These are phyloP conservation scores for Biscutella laevigata DNA, from an alignment of 441 rosid genomes.

Conservation along the genomic window DNA sequence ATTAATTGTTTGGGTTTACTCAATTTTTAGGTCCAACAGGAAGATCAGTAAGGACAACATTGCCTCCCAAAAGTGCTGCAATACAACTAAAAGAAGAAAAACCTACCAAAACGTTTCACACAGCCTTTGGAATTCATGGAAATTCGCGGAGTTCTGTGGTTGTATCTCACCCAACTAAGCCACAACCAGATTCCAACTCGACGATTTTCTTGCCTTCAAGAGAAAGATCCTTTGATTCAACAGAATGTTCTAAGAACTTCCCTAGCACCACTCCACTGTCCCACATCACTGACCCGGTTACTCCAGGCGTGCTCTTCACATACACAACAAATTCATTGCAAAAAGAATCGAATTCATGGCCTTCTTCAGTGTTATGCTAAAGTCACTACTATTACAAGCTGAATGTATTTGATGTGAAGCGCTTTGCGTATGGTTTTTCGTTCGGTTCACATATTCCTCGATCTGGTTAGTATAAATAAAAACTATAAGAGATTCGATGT, in stretches of 20 bases:
- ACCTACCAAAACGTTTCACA: conserved; percentile 1
- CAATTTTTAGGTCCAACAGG: too few species aligned
- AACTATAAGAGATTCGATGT: too few species aligned
- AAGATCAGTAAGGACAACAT: conserved; percentile 73
- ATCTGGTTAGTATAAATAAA: too few species aligned
- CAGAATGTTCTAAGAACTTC: conserved; percentile 86
- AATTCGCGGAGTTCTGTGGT: neutral
- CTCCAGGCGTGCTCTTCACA: conserved; percentile 63
- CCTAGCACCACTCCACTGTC: conserved; percentile 83
- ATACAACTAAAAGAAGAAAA: conserved; percentile 62
- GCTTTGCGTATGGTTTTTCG: too few species aligned
- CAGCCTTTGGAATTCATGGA: neutral
- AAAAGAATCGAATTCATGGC: neutral
- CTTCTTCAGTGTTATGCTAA: neutral
- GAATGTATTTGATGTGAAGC: too few species aligned
- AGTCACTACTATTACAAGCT: neutral
- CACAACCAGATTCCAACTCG: conserved; percentile 91
- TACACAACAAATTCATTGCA: neutral
- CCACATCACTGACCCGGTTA: conserved; percentile 94
- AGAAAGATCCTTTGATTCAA: conserved; percentile 53
- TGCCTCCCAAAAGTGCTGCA: conserved; percentile 79
- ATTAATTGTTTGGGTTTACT: too few species aligned
- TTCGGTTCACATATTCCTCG: too few species aligned
- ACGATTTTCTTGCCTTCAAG: conserved; percentile 67
- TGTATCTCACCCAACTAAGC: conserved; percentile 69